These are phyloP conservation scores for Platanus orientalis DNA, from an alignment of 164 flowering plant species.

Conservation along the genomic window DNA sequence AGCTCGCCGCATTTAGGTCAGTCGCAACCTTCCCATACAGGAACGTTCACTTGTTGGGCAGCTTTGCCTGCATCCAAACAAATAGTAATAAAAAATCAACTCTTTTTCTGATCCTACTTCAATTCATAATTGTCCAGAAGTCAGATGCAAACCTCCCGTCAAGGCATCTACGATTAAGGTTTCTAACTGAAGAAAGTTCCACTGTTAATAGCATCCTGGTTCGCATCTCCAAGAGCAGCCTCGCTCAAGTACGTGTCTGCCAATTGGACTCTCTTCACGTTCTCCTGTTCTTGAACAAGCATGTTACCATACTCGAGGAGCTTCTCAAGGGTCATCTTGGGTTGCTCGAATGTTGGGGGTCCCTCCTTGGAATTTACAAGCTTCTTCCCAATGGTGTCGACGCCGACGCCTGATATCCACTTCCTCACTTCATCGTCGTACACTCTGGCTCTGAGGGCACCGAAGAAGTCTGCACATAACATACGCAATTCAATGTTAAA, in stretches of 20 bases:
- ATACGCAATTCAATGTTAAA: background rate
- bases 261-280: slow-evolving; percentile 58
- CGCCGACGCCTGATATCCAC: slow-evolving; percentile 40
- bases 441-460: slow-evolving; percentile 48
- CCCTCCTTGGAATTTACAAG: slow-evolving; percentile 53
- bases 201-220: slow-evolving; percentile 28
- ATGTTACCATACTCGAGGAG: slow-evolving; percentile 44
- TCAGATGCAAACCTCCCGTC: slow-evolving; percentile 20
- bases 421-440: slow-evolving; percentile 52
- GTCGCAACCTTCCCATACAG: slow-evolving; percentile 54
- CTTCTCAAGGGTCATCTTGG: slow-evolving; percentile 41
- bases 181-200: slow-evolving; percentile 33
- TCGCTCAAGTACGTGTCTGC: slow-evolving; percentile 41
- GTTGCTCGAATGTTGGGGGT: slow-evolving; percentile 48
- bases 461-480: slow-evolving; percentile 38
- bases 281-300: slow-evolving; percentile 50
- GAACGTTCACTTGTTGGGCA: slow-evolving; percentile 49
- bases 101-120: background rate
- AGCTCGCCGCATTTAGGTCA: slow-evolving; percentile 36
- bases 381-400: slow-evolving; percentile 34
- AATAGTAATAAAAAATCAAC: background rate
- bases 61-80: slow-evolving; percentile 40
- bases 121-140: background rate
- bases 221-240: slow-evolving; percentile 47
- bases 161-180: slow-evolving; percentile 13